Conservation (phyloP, 805 yeast species). For the Yamadazyma kitorensis region DNA sequence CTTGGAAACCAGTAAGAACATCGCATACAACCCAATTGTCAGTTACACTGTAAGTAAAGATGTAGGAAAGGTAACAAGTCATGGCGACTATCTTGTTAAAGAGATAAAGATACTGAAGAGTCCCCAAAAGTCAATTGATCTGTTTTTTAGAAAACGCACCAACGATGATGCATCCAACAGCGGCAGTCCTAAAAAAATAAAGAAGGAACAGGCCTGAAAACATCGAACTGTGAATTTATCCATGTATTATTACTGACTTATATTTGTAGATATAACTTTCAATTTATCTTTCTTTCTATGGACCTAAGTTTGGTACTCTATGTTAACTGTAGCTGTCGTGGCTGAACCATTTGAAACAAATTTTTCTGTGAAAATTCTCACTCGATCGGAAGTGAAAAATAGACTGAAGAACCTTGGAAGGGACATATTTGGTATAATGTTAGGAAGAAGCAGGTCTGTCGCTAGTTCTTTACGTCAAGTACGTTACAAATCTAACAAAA, state of each 20-base stretch:
- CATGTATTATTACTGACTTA: too few relatives aligned
- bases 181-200: slow-evolving; percentile 4
- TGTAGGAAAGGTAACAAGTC: slow-evolving; percentile 60
- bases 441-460: not conserved
- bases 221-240: not conserved
- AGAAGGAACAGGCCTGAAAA: slow-evolving; percentile 5
- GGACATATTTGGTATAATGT: not conserved
- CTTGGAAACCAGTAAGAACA: slow-evolving; percentile 33
- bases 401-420: not conserved
- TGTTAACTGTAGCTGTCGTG: not conserved
- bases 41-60: slow-evolving; percentile 56
- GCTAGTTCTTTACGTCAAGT: slow-evolving; percentile 1
- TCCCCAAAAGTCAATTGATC: slow-evolving; percentile 22
- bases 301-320: too few relatives aligned
- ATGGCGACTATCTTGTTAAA: slow-evolving; percentile 40
- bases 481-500: slow-evolving; percentile 10
- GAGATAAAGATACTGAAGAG: slow-evolving; percentile 18
- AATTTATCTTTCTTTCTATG: too few relatives aligned
- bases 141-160: slow-evolving; percentile 21
- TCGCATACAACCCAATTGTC: slow-evolving; percentile 37
- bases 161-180: slow-evolving; percentile 1
- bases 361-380: slow-evolving; percentile 4
- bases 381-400: not conserved
- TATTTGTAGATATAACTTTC: too few relatives aligned
- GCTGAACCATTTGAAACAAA: not conserved